Evolutionary conservation across 306 rosid genomes (phyloP).

Genomic region (Cicer chorassanicum): DNA sequence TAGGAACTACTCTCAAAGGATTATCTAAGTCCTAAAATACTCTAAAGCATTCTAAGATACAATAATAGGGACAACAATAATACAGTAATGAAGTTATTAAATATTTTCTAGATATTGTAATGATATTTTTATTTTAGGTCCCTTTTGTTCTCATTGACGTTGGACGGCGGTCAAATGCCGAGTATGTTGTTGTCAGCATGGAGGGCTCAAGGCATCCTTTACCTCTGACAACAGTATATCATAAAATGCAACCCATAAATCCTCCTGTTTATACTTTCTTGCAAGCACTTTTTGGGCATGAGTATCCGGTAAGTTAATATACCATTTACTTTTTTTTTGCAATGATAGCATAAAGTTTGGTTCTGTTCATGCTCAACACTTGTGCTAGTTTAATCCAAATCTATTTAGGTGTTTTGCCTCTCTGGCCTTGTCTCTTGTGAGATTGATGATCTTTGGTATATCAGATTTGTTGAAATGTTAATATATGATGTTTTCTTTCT

Average conservation of each 20-base stretch:
- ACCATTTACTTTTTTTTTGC: slow-evolving; percentile 8
- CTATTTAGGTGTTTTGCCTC: slow-evolving; percentile 33
- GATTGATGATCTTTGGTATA: slow-evolving; percentile 30
- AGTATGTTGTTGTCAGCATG: slow-evolving; percentile 64
- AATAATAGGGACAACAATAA: neutral
- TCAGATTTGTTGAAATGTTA: slow-evolving; percentile 37
- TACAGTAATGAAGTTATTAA: neutral
- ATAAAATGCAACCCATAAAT: slow-evolving; percentile 69
- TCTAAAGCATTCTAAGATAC: slow-evolving; percentile 14
- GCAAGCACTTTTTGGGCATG: slow-evolving; percentile 78
- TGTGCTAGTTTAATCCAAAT: slow-evolving; percentile 9
- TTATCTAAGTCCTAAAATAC: neutral
- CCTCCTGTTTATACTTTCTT: slow-evolving; percentile 76
- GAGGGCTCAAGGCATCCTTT: slow-evolving; percentile 78
- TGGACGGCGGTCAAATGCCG: slow-evolving; percentile 48
- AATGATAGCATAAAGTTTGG: slow-evolving; percentile 1
- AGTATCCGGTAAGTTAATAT: slow-evolving; percentile 76
- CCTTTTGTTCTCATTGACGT: slow-evolving; percentile 82
- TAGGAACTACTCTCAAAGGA: slow-evolving; percentile 1
- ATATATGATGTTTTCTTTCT: slow-evolving; percentile 40
- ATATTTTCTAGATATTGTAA: slow-evolving; percentile 24
- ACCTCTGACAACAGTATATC: slow-evolving; percentile 85
- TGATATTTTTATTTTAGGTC: slow-evolving; percentile 55
- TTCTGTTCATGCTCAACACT: slow-evolving; percentile 14
- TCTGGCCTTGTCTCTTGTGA: neutral